A percentile compares a stretch with the other conserved stretches of the same genome.
These are phyloP conservation scores for Stropharia rugosoannulata DNA, from an alignment of 768 basidiomycete species.

Conservation along the genomic window DNA sequence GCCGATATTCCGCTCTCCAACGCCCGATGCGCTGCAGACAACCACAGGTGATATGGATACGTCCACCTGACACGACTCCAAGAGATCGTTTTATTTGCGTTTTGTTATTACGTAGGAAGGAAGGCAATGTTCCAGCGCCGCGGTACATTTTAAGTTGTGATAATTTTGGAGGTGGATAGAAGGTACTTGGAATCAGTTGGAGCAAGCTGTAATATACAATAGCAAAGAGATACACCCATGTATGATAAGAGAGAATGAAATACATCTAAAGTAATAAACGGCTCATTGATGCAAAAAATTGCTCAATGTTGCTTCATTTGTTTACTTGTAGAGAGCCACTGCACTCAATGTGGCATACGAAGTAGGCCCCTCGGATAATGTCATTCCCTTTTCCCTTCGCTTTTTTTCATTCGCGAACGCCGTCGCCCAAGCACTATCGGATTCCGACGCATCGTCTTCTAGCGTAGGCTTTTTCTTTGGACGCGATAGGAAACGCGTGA, in stretches of 20 bases:
- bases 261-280: neutral
- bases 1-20: slow-evolving; percentile 10
- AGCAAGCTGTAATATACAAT: neutral
- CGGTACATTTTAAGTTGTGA: slow-evolving; percentile 8
- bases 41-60: neutral
- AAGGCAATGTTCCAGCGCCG: slow-evolving; percentile 5
- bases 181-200: neutral
- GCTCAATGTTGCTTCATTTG: too few relatives aligned
- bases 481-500: slow-evolving; percentile 10
- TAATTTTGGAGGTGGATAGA: neutral
- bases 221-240: neutral
- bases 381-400: slow-evolving; percentile 12
- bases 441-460: neutral
- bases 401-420: slow-evolving; percentile 3
- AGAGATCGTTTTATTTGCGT: neutral
- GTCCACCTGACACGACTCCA: neutral
- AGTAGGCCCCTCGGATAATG: slow-evolving; percentile 3
- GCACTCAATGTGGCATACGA: slow-evolving; percentile 7
- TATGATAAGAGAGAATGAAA: neutral
- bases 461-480: slow-evolving; percentile 5
- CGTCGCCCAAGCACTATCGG: neutral
- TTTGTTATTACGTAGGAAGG: neutral
- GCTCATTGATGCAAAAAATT: neutral
- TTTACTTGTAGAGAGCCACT: slow-evolving; percentile 9
- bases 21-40: slow-evolving; percentile 3